Base-by-base conservation (phyloP, 202 grass and related monocot species). In the Carex arenaria region DNA sequence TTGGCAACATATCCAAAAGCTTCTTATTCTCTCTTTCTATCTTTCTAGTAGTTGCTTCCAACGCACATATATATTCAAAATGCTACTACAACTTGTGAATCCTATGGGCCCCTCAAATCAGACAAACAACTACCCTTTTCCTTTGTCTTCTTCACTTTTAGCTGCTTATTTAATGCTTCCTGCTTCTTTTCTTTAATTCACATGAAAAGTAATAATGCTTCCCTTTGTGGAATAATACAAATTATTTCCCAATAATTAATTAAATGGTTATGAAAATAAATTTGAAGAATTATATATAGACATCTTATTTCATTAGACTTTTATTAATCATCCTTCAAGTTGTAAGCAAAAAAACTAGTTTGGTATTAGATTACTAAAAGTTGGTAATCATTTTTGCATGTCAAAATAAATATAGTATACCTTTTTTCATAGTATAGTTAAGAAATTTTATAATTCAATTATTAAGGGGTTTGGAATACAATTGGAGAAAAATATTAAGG, bases 121-220 rank as follows among this genome's bases (percentile, higher is more conserved):
- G 51, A 76, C 72, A 76, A 76, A 30, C 72, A 76, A 76, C 51
- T 76, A 76, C 72, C 72, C 23, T 12, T 54, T 31, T 55, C 7
- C 2, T 55, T 75, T 31, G 22, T 75, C 72, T 31, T 72, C 42
- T 47, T 23, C 68, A 22, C 19, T 47, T 49, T 62, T 59, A 59
- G 56, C 56, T 59, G 0, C 18, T 62, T 62, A 7, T 22, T 62
- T 62, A 62, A 62, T 62, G 60, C 60, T 62, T 62, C 60, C 26
- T 62, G 60, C 60, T 26, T 9, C 19, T 9, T 62, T 23, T 62
- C 9, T 22, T n/a, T 2, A 7, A n/a, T 49, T 10, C 45, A 49
- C 45, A 59, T 18, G 18, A 59, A n/a, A 19, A 59, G 18, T 6
- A 59, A 59, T 59, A n/a, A 59, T 59, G 3, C 55, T 59, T 19